These are phyloP conservation scores for Umbelopsis sp. DNA, from an alignment of 192 early-diverging fungal genomes.

Conservation along the genomic window DNA sequence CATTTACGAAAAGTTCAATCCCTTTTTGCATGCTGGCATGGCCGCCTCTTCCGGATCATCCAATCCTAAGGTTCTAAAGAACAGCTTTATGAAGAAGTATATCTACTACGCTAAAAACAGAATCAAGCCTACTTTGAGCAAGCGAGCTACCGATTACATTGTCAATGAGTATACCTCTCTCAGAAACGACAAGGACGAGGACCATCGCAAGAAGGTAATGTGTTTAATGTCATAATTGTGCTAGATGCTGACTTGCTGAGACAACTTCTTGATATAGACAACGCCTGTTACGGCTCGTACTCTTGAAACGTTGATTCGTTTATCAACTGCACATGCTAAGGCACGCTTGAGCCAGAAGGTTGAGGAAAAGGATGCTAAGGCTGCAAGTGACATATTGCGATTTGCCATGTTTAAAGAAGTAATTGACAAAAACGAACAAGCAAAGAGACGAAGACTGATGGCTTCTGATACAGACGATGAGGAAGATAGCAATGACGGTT, in stretches of 20 bases:
- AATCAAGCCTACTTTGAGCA: conserved; percentile 80
- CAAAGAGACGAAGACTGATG: conserved; percentile 48
- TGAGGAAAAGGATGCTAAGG: conserved; percentile 82
- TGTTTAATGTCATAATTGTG: background rate
- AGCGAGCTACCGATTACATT: conserved; percentile 85
- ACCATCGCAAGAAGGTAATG: conserved; percentile 69
- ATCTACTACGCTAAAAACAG: conserved; percentile 91
- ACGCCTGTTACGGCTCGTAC: conserved; percentile 98
- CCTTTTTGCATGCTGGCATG: conserved; percentile 78
- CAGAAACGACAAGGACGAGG: conserved; percentile 73
- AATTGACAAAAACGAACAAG: conserved; percentile 48
- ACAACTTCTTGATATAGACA: conserved; percentile 55
- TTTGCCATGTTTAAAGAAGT: conserved; percentile 94
- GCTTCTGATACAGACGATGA: conserved; percentile 50
- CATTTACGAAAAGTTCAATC: conserved; percentile 90
- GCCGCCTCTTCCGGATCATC: conserved; percentile 24
- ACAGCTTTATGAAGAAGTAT: conserved; percentile 92
- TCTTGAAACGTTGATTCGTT: conserved; percentile 95
- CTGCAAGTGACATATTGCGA: conserved; percentile 79
- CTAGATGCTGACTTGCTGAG: background rate
- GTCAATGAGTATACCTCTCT: conserved; percentile 81
- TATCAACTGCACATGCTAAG: conserved; percentile 97
- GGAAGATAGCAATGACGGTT: conserved; percentile 39
- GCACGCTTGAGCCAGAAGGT: conserved; percentile 80
- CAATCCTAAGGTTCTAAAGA: conserved; percentile 68